Evolutionary conservation across 345 rosid genomes (phyloP).

Genomic region (Hibiscus mutabilis): DNA sequence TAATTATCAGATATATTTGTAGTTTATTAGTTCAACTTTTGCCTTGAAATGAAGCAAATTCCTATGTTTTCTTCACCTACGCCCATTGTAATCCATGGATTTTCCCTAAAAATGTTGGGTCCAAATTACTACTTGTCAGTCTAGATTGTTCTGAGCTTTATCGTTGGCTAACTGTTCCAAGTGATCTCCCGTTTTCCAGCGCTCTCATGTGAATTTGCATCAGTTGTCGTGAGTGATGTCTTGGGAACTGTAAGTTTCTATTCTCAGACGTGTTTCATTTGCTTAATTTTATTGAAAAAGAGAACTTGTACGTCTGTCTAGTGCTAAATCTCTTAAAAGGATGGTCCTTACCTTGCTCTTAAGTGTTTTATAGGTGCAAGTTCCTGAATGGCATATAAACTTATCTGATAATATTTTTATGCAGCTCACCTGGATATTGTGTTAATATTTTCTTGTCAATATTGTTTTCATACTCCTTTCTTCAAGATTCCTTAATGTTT

Average conservation of each 20-base stretch:
- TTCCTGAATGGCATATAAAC: no score
- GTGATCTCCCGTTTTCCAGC: constrained; percentile 73
- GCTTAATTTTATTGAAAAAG: not conserved
- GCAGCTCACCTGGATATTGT: not conserved
- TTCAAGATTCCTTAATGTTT: not conserved
- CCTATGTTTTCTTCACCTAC: not conserved
- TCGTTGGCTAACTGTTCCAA: constrained; percentile 22
- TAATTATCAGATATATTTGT: not conserved
- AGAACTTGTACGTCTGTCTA: not conserved
- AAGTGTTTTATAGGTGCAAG: not conserved
- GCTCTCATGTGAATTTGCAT: constrained; percentile 96
- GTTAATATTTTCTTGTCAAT: not conserved
- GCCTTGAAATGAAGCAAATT: not conserved
- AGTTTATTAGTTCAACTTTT: not conserved
- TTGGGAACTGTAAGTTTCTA: constrained; percentile 92
- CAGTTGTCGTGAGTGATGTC: constrained; percentile 88
- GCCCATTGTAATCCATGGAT: not conserved
- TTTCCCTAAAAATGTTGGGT: no score
- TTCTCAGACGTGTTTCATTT: constrained; percentile 12
- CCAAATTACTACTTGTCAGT: no score
- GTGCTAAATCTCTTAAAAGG: not conserved
- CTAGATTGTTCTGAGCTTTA: constrained; percentile 23
- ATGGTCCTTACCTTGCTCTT: not conserved
- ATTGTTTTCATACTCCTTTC: not conserved
- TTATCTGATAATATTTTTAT: not conserved